Conservation (phyloP, 345 rosid genomes). For the Ceriops tagal region DNA sequence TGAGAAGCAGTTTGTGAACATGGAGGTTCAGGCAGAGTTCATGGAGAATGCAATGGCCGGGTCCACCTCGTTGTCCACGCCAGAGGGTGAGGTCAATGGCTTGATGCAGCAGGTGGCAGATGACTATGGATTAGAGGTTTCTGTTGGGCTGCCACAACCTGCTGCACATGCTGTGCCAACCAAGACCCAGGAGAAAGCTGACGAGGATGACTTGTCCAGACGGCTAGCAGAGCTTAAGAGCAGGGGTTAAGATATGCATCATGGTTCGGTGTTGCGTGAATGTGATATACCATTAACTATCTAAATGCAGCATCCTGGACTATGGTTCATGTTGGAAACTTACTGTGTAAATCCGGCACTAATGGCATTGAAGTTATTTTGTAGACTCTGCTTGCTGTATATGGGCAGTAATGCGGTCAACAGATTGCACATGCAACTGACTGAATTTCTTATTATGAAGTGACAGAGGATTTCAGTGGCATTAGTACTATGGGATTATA, state of each 20-base stretch:
- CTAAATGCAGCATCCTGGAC: background rate
- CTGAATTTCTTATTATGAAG: background rate
- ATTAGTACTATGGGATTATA: no score
- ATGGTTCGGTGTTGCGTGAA: background rate
- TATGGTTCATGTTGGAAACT: slow-evolving; percentile 3
- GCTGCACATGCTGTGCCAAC: slow-evolving; percentile 85
- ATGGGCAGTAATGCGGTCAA: background rate
- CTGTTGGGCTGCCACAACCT: slow-evolving; percentile 93
- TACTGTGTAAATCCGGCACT: slow-evolving; percentile 16
- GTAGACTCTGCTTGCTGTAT: slow-evolving; percentile 9
- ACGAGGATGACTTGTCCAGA: slow-evolving; percentile 89
- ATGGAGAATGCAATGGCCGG: slow-evolving; percentile 99
- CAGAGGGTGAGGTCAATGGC: slow-evolving; percentile 95
- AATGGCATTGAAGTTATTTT: background rate
- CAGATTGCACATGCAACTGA: background rate
- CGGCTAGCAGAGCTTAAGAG: slow-evolving; percentile 94
- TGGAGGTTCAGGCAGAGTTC: slow-evolving; percentile 98
- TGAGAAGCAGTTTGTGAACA: slow-evolving; percentile 97
- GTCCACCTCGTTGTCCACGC: slow-evolving; percentile 88
- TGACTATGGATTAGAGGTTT: slow-evolving; percentile 87
- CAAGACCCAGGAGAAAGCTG: slow-evolving; percentile 74
- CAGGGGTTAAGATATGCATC: slow-evolving; percentile 49
- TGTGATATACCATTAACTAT: background rate
- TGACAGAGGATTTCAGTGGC: no score
- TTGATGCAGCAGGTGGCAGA: slow-evolving; percentile 99